Base-by-base conservation (phyloP, 768 basidiomycete genomes). In the Mycena metata region DNA sequence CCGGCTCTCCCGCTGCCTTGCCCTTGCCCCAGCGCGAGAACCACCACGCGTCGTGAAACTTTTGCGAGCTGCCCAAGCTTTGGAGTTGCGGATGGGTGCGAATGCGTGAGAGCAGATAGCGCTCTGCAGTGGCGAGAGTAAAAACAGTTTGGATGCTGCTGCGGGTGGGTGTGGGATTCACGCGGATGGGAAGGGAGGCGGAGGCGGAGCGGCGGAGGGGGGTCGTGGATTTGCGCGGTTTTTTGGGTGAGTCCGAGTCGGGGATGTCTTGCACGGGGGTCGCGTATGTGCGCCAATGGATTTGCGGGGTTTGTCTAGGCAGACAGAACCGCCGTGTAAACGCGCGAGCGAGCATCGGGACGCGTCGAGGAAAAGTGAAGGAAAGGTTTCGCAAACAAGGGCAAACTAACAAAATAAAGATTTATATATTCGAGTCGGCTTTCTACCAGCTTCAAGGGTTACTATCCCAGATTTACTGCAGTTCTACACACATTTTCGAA, bases 81-180 rank as follows among this genome's bases (percentile, higher is more conserved):
- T 10, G 39, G 4, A 91, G 84, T 41, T 84, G 78, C 17, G 85
- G 79, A 47, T 83, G 84, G 9, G 69, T 74, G 15, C 88, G 86
- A 17, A 96, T 81, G 23, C 88, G 86, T 3, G 87, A 83, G 5
- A 96, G 86, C 41, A 91, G 76, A 75, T 94, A 97, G 43, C 91
- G 88, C 74, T 96, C 94, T 0, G 95, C 92, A 0, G 96, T 96
- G 1, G 95, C 90, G 59, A 95, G 86, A 0, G 96, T 96, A 63
- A 93, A 89, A 13, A 96, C 90, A 16, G 92, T 76, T 79, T 85
- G 82, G 60, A 92, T 90, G 16, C 87, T 81, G 55, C 90, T 36
- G 90, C 85, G 49, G 93, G 96, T 96, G 9, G 93, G 92, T 5
- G 93, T 96, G 12, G 93, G 94, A 72, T 93, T 96, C 24, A 90